phyloP scores from a whole-genome alignment of 352 stramenopile genomes.

The Phytophthora idaei region DNA sequence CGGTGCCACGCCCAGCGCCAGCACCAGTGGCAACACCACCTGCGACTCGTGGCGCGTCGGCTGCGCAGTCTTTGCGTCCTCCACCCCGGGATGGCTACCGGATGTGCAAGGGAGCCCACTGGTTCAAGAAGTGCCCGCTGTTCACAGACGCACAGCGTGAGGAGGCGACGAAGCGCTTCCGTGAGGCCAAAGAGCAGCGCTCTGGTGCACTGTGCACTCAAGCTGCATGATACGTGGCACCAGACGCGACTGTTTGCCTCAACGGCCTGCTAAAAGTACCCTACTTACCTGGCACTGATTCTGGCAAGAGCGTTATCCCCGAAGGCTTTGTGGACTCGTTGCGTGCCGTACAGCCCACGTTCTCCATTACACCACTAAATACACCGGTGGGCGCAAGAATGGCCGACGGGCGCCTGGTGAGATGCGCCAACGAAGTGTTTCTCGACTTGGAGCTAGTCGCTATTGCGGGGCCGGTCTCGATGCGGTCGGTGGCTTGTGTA shows the following conservation, averaged over 20 bases:
- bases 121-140: too few relatives aligned
- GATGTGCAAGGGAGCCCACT: too few relatives aligned
- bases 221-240: neutral
- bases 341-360: conserved; percentile 1
- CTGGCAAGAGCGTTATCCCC: conserved; percentile 8
- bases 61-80: too few relatives aligned
- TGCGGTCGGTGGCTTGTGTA: neutral
- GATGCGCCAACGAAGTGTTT: conserved; percentile 1
- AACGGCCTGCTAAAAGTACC: conserved; percentile 3
- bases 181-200: neutral
- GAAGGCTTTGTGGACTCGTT: neutral
- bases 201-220: neutral
- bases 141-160: neutral
- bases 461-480: neutral
- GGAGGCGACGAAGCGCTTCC: neutral
- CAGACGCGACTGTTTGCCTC: neutral
- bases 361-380: neutral
- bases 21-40: too few relatives aligned
- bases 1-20: too few relatives aligned
- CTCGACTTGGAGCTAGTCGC: conserved; percentile 10
- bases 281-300: neutral
- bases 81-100: too few relatives aligned
- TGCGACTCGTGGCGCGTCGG: too few relatives aligned
- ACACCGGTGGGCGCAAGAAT: conserved; percentile 9
- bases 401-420: conserved; percentile 6